phyloP scores from a whole-genome alignment of 2,329 filamentous ascomycete genomes.

The Aspergillus sp. region DNA sequence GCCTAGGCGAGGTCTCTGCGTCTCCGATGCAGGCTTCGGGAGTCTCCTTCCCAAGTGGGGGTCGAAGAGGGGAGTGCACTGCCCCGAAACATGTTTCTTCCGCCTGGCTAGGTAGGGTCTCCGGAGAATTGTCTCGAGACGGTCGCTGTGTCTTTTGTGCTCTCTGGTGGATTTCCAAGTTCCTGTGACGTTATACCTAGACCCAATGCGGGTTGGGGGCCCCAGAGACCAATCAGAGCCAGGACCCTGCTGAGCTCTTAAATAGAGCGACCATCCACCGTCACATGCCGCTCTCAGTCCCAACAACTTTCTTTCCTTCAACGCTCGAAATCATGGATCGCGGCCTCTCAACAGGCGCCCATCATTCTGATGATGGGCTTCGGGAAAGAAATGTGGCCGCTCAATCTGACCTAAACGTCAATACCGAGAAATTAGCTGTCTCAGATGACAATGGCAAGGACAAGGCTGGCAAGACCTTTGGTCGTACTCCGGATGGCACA shows the following conservation, averaged over 20 bases:
- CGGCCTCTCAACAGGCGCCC: conserved; percentile 38
- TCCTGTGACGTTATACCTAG: conserved; percentile 6
- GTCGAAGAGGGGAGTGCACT: neutral
- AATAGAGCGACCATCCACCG: conserved; percentile 11
- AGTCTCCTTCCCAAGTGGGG: neutral
- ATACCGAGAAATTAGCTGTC: conserved; percentile 44
- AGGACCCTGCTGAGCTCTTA: conserved; percentile 7
- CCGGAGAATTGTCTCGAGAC: neutral
- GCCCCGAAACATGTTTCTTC: neutral
- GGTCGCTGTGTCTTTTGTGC: no score
- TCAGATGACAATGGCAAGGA: conserved; percentile 44
- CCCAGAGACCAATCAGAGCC: conserved; percentile 19
- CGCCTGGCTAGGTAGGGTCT: neutral
- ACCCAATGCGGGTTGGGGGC: conserved; percentile 12
- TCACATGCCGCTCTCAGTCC: conserved; percentile 21
- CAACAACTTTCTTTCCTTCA: conserved; percentile 22
- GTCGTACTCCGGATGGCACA: conserved; percentile 84
- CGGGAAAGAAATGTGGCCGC: conserved; percentile 47
- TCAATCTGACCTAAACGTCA: conserved; percentile 45
- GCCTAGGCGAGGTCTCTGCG: neutral
- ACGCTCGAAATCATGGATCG: conserved; percentile 35
- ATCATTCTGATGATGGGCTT: conserved; percentile 41
- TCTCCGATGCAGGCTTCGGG: neutral
- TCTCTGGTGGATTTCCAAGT: neutral
- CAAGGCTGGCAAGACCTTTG: conserved; percentile 70